Percentiles rank a stretch among this genome's conserved stretches.
phyloP scores from a whole-genome alignment of 176 grass and related monocot species.

The Carex littledalei region DNA sequence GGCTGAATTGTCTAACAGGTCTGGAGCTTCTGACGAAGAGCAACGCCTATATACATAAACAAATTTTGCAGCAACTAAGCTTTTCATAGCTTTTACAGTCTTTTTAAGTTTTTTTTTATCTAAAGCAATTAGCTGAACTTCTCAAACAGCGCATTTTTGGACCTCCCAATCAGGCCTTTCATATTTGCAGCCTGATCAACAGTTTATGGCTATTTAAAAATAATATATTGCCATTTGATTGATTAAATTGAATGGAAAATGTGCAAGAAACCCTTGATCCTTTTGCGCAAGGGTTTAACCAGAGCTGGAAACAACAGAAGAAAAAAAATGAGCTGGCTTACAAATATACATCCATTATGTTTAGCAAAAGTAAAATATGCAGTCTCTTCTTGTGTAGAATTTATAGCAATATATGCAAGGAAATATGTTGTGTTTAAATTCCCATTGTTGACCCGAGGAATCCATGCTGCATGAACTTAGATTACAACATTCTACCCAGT shows the following conservation, averaged over 20 bases:
- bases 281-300: not conserved
- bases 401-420: not conserved
- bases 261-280: not conserved
- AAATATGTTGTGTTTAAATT: not conserved
- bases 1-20: conserved; percentile 61
- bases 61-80: not conserved
- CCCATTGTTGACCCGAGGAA: not conserved
- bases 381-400: not conserved
- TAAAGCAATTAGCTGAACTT: not conserved
- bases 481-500: not conserved
- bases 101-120: no score
- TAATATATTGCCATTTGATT: not conserved
- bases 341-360: not conserved
- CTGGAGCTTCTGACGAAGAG: conserved; percentile 51
- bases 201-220: not conserved
- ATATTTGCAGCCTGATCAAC: not conserved
- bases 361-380: not conserved
- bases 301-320: not conserved
- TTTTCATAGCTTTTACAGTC: not conserved
- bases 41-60: conserved; percentile 36
- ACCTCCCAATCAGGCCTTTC: not conserved
- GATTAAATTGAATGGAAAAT: conserved; percentile 5
- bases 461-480: not conserved
- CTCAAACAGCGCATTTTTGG: not conserved
- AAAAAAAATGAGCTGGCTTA: not conserved